Percentiles rank a stretch among this genome's conserved stretches.
phyloP scores from a whole-genome alignment of 306 rosid species.

The Comarum palustre region DNA sequence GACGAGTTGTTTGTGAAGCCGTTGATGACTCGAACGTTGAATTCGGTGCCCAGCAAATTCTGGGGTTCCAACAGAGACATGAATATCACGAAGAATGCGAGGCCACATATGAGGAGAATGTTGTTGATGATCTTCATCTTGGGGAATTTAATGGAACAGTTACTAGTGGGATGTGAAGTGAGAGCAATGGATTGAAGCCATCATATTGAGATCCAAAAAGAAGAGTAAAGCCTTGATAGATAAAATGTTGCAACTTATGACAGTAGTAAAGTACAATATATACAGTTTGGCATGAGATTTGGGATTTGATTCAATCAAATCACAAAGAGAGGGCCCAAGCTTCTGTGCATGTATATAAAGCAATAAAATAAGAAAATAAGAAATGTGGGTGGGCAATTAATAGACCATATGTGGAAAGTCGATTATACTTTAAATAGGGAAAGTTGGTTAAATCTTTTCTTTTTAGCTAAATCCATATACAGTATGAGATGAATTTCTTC shows the following conservation, averaged over 20 bases:
- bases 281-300: not conserved
- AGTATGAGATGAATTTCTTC: too few species aligned
- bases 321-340: too few species aligned
- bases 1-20: conserved; percentile 77
- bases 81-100: conserved; percentile 32
- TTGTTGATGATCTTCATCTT: conserved; percentile 21
- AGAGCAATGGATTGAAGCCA: not conserved
- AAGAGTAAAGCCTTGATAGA: not conserved
- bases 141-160: conserved; percentile 1
- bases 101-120: conserved; percentile 17
- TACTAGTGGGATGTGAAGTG: not conserved
- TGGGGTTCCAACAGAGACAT: conserved; percentile 31
- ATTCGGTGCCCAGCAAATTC: conserved; percentile 34
- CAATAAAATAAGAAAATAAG: too few species aligned
- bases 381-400: too few species aligned
- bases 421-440: too few species aligned
- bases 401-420: too few species aligned
- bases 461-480: too few species aligned
- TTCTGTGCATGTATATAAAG: too few species aligned
- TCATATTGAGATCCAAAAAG: not conserved
- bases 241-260: not conserved
- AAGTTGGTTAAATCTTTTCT: too few species aligned
- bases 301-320: not conserved
- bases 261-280: not conserved
- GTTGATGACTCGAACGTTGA: conserved; percentile 56